Base-by-base conservation (phyloP, 257 asterid genomes). In the Leonotis leonurus region DNA sequence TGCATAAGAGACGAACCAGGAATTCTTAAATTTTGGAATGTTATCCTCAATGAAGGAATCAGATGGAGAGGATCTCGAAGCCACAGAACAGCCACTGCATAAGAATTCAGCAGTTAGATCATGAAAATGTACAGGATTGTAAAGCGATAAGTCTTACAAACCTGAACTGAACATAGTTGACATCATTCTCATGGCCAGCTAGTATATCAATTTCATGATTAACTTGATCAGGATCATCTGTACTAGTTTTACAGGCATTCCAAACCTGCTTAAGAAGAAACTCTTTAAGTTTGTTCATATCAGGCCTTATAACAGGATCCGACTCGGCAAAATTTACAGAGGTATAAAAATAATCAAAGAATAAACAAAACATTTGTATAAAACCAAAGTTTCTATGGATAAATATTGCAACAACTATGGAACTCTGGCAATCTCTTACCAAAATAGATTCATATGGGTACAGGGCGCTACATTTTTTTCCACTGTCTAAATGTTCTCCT, bases 131-230 rank as follows among this genome's bases (percentile, higher is more conserved):
- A 57, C 35, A 26, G 67, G 68, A 51, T 59, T 58, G 29, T 29
- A 72, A 57, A 58, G 48, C 43, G 56, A 56, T 52, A 36, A 56
- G n/a, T n/a, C 61, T 52, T 69, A 70, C 90, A 69, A 43, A 91
- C 98, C 98, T 91, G 86, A 91, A 91, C 75, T 91, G 96, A 13
- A 83, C 98, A 56, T 91, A 88, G 79, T 88, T 91, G 75, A 91
- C 98, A 77, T 88, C 98, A 70, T 88, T 85, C 83, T 88, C 98
- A 54, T 88, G 98, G 60, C 98, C 98, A 74, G 90, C 88, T 74
- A 91, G 79, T 65, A 85, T 75, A 73, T 88, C 98, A 25, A 88
- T 83, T 78, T 91, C 98, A 65, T 86, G 95, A 71, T 55, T 78
- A 44, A 88, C 95, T 77, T 84, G 87, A 49, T 81, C 95, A 16